Evolutionary conservation across 2,329 filamentous ascomycete species (phyloP), one percentile per base, ranked within the genome.

Genomic region (Hymenoscyphus scutula): DNA sequence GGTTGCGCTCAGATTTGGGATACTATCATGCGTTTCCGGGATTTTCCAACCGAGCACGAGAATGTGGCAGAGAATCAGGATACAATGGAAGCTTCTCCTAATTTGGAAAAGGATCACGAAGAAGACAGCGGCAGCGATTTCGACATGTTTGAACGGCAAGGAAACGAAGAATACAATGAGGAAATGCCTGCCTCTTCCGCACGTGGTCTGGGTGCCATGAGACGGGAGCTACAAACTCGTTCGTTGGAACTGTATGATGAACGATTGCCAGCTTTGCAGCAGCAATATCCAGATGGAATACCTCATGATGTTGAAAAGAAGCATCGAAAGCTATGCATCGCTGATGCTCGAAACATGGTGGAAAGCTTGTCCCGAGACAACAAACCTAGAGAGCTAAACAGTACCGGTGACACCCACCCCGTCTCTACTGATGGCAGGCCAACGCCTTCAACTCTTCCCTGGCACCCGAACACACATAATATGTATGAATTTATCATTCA

Each of bases 391-490:
- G 38, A 32, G 29, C 38, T 6, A 19, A 27, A 15, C 19, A 29
- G 17, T 13, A 17, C 19, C 19, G 29, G 7, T 19, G 19, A 15
- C 17, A 34, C 15, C 10, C 19, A 25, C 5, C 11, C 17, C 23
- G 34, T 37, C 11, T 25, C 11, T 58, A 4, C 34, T 5, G 1
- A 27, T n/a, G 7, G 5, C 0, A 32, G 51, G 10, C 54, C 37
- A 11, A 62, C 60, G 23, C 60, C 60, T 13, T 32, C 29, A 19
- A 54, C 55, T 37, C 34, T 64, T 41, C 23, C n/a, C 7, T 61
- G 58, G 58, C 15, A 53, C 23, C 23, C 34, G 45, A 29, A 58
- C 15, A 25, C 56, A 5, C 1, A 25, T 19, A 32, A 57, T 2
- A 58, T 34, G 30, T 64, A 64, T 34, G 34, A 58, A 2, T 37